These are phyloP conservation scores for Yamadazyma sp. DNA, from an alignment of 805 yeast genomes.

Conservation along the genomic window DNA sequence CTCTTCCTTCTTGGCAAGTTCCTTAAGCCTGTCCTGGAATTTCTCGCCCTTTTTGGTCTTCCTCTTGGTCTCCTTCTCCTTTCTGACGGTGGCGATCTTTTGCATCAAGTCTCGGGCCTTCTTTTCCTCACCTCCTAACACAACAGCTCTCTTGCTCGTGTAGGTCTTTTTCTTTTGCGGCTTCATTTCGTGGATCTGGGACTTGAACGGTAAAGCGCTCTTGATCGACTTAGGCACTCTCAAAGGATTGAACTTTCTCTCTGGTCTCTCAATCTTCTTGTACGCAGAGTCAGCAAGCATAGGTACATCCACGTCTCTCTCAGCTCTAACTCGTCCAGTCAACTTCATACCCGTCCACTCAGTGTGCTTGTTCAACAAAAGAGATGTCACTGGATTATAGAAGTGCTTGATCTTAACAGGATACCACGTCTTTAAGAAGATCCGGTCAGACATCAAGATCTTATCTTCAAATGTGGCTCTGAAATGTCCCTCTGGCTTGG, in stretches of 20 bases:
- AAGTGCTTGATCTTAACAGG: slow-evolving; percentile 88
- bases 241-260: slow-evolving; percentile 83
- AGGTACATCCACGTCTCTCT: slow-evolving; percentile 63
- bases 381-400: slow-evolving; percentile 94
- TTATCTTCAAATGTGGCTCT: slow-evolving; percentile 98
- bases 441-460: slow-evolving; percentile 83
- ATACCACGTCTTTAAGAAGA: slow-evolving; percentile 93
- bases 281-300: slow-evolving; percentile 49
- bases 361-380: slow-evolving; percentile 69
- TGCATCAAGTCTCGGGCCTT: slow-evolving; percentile 87
- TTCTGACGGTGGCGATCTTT: slow-evolving; percentile 79
- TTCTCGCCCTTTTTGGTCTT: slow-evolving; percentile 70
- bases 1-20: slow-evolving; percentile 72
- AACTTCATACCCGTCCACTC: slow-evolving; percentile 97
- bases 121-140: slow-evolving; percentile 88
- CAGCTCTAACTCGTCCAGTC: slow-evolving; percentile 92
- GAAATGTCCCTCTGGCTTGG: slow-evolving; percentile 92
- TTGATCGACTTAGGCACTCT: slow-evolving; percentile 80
- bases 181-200: slow-evolving; percentile 85
- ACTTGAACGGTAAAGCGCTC: slow-evolving; percentile 81
- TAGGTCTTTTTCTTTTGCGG: slow-evolving; percentile 84
- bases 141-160: slow-evolving; percentile 87
- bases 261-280: slow-evolving; percentile 75
- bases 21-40: slow-evolving; percentile 72
- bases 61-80: slow-evolving; percentile 80